Conservation (phyloP, 2,329 filamentous ascomycete genomes). For the Stemphylium beticola region DNA sequence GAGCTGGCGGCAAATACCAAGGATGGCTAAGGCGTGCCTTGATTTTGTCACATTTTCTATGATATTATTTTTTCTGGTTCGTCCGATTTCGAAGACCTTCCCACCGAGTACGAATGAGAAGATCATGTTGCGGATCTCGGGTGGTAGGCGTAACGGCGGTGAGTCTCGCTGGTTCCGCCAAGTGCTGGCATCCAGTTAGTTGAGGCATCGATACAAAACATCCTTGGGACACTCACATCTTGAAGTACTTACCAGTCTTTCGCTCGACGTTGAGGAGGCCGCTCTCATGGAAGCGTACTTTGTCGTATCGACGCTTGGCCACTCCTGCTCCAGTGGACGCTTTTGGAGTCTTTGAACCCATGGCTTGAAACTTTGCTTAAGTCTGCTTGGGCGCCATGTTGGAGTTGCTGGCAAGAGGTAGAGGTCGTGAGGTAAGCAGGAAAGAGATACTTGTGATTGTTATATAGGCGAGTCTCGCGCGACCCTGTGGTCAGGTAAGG, state of each 20-base stretch:
- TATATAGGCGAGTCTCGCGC: not conserved
- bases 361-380: not conserved
- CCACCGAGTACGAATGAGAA: conserved; percentile 43
- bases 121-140: conserved; percentile 13
- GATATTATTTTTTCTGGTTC: too few relatives aligned
- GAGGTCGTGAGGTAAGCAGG: not conserved
- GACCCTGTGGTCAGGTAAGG: not conserved
- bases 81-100: conserved; percentile 11
- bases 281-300: not conserved
- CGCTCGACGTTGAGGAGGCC: conserved; percentile 9
- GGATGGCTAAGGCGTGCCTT: not conserved
- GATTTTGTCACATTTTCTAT: not conserved
- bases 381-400: not conserved
- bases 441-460: not conserved
- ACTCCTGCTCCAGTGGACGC: not conserved
- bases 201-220: not conserved
- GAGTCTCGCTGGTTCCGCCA: conserved; percentile 10
- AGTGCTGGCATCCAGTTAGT: not conserved
- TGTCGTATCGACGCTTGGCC: conserved; percentile 1
- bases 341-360: not conserved
- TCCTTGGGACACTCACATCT: conserved; percentile 6
- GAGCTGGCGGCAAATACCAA: conserved; percentile 11
- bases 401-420: not conserved
- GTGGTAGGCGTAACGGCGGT: conserved; percentile 6
- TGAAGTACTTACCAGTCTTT: conserved; percentile 7